These are phyloP conservation scores for Cichorium intybus DNA, from an alignment of 140 eudicot species.

Conservation along the genomic window DNA sequence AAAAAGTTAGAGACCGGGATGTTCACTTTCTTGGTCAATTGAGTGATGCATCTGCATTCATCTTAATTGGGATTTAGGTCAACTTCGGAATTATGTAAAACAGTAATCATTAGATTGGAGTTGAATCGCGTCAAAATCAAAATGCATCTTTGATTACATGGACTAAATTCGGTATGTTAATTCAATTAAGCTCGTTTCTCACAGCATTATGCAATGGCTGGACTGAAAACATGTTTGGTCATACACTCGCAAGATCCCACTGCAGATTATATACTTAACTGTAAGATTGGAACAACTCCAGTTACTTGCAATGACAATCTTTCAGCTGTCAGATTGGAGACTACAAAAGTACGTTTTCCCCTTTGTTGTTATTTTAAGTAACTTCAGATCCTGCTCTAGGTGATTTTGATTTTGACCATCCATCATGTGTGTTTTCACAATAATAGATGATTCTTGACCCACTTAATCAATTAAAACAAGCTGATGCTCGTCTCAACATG, in stretches of 20 bases:
- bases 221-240: conserved; percentile 80
- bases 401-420: not conserved
- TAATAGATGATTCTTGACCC: conserved; percentile 89
- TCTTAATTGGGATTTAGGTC: conserved; percentile 2
- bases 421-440: conserved; percentile 9
- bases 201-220: conserved; percentile 85
- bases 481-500: conserved; percentile 85
- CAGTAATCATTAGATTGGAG: not conserved
- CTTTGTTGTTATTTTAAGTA: conserved; percentile 9
- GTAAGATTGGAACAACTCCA: conserved; percentile 79
- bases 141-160: not conserved
- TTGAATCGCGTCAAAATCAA: not conserved
- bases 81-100: not conserved
- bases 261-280: conserved; percentile 73
- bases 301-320: conserved; percentile 61
- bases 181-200: not conserved
- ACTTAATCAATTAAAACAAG: conserved; percentile 66
- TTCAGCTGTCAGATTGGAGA: conserved; percentile 87
- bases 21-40: not conserved
- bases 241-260: conserved; percentile 88
- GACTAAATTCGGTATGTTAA: not conserved
- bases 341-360: conserved; percentile 69
- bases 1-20: not conserved
- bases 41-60: not conserved
- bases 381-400: not conserved